Conservation (phyloP, 2,329 filamentous ascomycete species). For the Paracamarosporium sp. region DNA sequence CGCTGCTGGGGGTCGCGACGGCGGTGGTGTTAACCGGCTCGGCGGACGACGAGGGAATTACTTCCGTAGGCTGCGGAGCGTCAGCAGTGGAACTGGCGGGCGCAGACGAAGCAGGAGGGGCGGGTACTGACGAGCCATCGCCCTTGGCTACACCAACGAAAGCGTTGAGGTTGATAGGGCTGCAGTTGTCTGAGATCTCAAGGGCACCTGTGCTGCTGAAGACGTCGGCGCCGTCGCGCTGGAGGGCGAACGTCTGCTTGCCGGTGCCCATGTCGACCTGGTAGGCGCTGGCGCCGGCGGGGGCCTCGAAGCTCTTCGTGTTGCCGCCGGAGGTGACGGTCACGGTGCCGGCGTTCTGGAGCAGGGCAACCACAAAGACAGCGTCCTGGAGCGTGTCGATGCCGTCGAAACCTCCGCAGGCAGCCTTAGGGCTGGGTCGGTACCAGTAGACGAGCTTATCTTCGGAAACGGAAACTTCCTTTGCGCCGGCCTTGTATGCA, state of each 20-base stretch:
- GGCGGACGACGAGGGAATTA: not conserved
- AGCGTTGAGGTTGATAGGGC: slow-evolving; percentile 65
- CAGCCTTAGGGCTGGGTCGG: slow-evolving; percentile 55
- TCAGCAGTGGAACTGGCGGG: not conserved
- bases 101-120: not conserved
- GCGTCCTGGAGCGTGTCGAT: slow-evolving; percentile 57
- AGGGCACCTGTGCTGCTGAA: slow-evolving; percentile 58
- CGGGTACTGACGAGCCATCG: slow-evolving; percentile 20
- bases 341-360: slow-evolving; percentile 54
- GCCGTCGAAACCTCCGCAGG: slow-evolving; percentile 54
- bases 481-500: slow-evolving; percentile 58
- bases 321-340: slow-evolving; percentile 56
- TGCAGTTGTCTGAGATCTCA: slow-evolving; percentile 57
- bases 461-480: slow-evolving; percentile 23
- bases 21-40: not conserved
- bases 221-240: slow-evolving; percentile 50
- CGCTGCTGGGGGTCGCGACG: not conserved
- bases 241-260: slow-evolving; percentile 55
- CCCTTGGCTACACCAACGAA: slow-evolving; percentile 60
- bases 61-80: not conserved
- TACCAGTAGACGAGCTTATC: slow-evolving; percentile 65
- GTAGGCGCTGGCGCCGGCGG: slow-evolving; percentile 55
- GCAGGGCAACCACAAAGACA: slow-evolving; percentile 61
- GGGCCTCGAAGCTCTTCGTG: slow-evolving; percentile 52
- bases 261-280: slow-evolving; percentile 57